Evolutionary conservation across 163 green algal genomes (phyloP).

Genomic region (Coccomyxa subellipsoidea): DNA sequence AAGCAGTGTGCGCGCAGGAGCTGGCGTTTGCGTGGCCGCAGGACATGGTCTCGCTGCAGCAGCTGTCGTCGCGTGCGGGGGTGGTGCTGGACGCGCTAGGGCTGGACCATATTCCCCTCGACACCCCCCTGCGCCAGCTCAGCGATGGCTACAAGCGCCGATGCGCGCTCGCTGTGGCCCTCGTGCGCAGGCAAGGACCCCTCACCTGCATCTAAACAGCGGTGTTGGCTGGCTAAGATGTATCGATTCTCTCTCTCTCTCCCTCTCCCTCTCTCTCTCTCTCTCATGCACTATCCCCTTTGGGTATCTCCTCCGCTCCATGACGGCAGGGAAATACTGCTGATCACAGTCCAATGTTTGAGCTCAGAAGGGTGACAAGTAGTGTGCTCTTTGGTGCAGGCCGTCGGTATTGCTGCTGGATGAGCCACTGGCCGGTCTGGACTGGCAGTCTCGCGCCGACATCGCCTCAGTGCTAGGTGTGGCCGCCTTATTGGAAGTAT

Average conservation of each 20-base stretch:
- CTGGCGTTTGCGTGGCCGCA: constrained; percentile 82
- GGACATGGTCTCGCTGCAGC: constrained; percentile 45
- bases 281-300: too few relatives aligned
- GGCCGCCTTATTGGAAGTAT: not conserved
- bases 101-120: constrained; percentile 59
- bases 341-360: too few relatives aligned
- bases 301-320: too few relatives aligned
- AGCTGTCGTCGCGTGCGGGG: constrained; percentile 42
- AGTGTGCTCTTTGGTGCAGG: too few relatives aligned
- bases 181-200: constrained; percentile 51
- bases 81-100: constrained; percentile 53
- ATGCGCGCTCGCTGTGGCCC: constrained; percentile 88
- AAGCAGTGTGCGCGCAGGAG: constrained; percentile 51
- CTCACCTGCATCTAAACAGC: too few relatives aligned
- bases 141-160: constrained; percentile 90
- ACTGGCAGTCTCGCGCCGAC: constrained; percentile 75
- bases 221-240: too few relatives aligned
- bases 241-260: too few relatives aligned
- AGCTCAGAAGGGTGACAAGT: too few relatives aligned
- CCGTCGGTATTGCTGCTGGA: constrained; percentile 84
- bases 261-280: too few relatives aligned
- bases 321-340: too few relatives aligned
- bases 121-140: constrained; percentile 58
- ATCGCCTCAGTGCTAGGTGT: constrained; percentile 43
- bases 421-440: constrained; percentile 90